These are phyloP conservation scores for Diaporthe capsici DNA, from an alignment of 2,329 filamentous ascomycete genomes.

Conservation along the genomic window DNA sequence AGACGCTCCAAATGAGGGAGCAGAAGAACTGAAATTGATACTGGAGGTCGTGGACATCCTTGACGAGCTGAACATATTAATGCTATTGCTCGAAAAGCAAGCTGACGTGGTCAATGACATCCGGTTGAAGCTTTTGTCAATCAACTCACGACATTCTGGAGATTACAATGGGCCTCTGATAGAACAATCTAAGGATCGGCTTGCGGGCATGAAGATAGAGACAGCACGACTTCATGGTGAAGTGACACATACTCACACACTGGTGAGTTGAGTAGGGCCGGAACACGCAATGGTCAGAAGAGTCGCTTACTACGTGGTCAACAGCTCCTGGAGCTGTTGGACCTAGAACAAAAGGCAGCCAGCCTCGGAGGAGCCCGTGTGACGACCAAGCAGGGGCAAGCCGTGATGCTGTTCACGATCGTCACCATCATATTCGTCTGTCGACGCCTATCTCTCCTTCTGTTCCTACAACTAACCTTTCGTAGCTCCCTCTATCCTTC, in stretches of 20 bases:
- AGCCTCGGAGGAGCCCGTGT: neutral
- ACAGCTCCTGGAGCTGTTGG: neutral
- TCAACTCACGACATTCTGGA: too few relatives aligned
- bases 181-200: too few relatives aligned
- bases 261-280: accelerated
- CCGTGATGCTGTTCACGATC: neutral
- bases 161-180: too few relatives aligned
- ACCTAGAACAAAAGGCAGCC: neutral
- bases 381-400: neutral
- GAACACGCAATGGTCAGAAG: neutral
- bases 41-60: neutral
- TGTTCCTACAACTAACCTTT: too few relatives aligned
- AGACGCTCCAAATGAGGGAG: too few relatives aligned
- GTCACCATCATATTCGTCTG: neutral
- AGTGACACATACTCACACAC: neutral
- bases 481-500: neutral
- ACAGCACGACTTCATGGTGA: neutral
- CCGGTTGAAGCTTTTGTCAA: too few relatives aligned
- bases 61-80: neutral
- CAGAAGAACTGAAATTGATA: neutral
- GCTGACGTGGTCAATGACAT: too few relatives aligned
- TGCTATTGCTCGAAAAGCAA: neutral
- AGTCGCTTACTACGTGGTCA: neutral
- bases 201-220: too few relatives aligned
- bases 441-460: too few relatives aligned